A percentile compares a stretch with the other conserved stretches of the same genome.
Evolutionary conservation across 2,329 filamentous ascomycete genomes (phyloP).

Genomic region (Xenosphaeropsis pyriputrescens): DNA sequence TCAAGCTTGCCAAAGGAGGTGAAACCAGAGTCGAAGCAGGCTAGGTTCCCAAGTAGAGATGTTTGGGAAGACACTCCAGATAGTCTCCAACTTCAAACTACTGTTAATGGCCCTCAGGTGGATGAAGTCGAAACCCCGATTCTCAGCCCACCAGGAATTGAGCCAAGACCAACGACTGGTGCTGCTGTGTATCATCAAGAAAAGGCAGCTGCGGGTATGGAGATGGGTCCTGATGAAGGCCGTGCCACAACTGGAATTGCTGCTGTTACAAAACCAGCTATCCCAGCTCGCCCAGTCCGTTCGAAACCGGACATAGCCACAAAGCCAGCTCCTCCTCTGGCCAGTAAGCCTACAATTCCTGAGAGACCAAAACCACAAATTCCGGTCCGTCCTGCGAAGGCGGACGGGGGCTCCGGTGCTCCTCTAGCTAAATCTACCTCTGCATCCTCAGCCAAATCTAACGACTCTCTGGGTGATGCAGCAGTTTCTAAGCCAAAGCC

Average conservation of each 20-base stretch:
- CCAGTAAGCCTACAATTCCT: slow-evolving; percentile 27
- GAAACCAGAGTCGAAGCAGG: slow-evolving; percentile 41
- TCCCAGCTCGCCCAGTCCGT: slow-evolving; percentile 38
- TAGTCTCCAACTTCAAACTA: slow-evolving; percentile 65
- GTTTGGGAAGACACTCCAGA: slow-evolving; percentile 92
- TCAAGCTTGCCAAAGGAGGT: slow-evolving; percentile 27
- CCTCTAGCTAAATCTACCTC: slow-evolving; percentile 11
- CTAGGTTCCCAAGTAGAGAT: slow-evolving; percentile 76
- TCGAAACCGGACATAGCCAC: slow-evolving; percentile 6
- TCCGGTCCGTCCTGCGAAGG: slow-evolving; percentile 49
- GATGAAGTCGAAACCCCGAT: slow-evolving; percentile 20
- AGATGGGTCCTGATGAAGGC: slow-evolving; percentile 9
- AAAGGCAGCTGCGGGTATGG: slow-evolving; percentile 10
- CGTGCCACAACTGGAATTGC: slow-evolving; percentile 14
- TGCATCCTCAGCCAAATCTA: slow-evolving; percentile 17
- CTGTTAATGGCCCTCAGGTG: slow-evolving; percentile 42
- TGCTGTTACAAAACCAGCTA: slow-evolving; percentile 40
- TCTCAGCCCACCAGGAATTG: slow-evolving; percentile 21
- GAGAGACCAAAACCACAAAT: slow-evolving; percentile 42
- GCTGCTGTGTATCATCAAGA: slow-evolving; percentile 16
- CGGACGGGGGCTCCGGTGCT: slow-evolving; percentile 17
- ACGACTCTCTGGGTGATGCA: slow-evolving; percentile 23
- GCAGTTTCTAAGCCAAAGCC: slow-evolving; percentile 60
- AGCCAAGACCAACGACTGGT: slow-evolving; percentile 19
- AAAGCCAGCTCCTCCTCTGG: neutral